Conservation (phyloP, 2,329 filamentous ascomycete genomes). For the Alternaria novae-zelandiae region DNA sequence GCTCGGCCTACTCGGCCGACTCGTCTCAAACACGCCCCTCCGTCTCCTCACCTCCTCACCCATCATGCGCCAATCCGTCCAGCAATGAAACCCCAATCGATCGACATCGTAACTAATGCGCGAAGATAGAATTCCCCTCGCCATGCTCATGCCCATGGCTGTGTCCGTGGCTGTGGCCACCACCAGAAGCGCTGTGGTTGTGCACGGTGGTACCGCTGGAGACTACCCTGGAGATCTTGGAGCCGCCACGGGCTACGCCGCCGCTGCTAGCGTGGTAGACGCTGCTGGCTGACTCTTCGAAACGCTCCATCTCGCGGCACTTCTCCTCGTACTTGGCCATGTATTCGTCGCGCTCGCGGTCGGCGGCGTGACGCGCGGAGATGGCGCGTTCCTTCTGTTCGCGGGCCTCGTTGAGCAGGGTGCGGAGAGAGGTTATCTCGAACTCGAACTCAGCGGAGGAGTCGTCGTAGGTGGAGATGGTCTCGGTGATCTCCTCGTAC, state of each 20-base stretch:
- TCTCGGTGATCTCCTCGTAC: constrained; percentile 32
- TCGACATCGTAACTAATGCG: not conserved
- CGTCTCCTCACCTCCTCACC: not conserved
- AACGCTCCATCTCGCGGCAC: constrained; percentile 31
- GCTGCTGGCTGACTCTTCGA: constrained; percentile 23
- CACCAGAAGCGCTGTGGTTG: constrained; percentile 12
- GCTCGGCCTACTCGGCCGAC: not conserved
- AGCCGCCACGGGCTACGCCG: constrained; percentile 6
- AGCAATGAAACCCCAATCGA: not conserved
- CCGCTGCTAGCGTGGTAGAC: constrained; percentile 18
- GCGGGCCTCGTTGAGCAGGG: constrained; percentile 27
- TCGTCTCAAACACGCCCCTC: not conserved
- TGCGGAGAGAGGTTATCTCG: constrained; percentile 30
- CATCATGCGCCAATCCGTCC: not conserved
- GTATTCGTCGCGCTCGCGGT: constrained; percentile 31
- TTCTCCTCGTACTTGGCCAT: constrained; percentile 33
- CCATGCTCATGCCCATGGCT: not conserved
- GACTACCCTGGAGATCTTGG: constrained; percentile 13
- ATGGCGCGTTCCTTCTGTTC: constrained; percentile 35
- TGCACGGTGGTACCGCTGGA: constrained; percentile 24
- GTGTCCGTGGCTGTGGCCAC: constrained; percentile 2
- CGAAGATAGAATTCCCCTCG: constrained; percentile 14
- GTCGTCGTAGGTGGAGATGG: constrained; percentile 28
- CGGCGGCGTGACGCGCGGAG: constrained; percentile 25
- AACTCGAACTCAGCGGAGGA: constrained; percentile 29